Conservation (phyloP, 2,329 filamentous ascomycete species). For the Aspergillus viridinutans region DNA sequence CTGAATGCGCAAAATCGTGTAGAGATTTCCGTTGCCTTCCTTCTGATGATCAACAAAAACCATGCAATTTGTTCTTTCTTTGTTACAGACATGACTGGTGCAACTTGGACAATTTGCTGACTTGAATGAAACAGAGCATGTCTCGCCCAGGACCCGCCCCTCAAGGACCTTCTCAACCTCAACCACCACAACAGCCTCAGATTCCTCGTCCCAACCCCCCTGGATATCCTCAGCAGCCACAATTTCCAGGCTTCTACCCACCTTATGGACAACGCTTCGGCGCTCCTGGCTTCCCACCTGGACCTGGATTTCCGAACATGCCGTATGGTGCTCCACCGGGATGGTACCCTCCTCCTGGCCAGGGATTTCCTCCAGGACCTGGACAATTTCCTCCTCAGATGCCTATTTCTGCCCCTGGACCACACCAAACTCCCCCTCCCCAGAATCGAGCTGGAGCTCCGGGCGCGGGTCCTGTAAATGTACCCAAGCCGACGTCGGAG, state of each 20-base stretch:
- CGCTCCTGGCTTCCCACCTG: conserved; percentile 50
- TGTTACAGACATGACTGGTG: background rate
- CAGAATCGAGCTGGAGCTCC: conserved; percentile 34
- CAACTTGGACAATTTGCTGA: conserved; percentile 16
- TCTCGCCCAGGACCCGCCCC: conserved; percentile 39
- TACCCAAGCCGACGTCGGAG: conserved; percentile 40
- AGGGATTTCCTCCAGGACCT: conserved; percentile 66
- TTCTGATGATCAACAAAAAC: conserved; percentile 64
- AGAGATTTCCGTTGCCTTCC: conserved; percentile 99
- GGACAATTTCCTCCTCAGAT: conserved; percentile 61
- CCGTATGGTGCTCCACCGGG: conserved; percentile 71
- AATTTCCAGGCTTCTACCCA: conserved; percentile 43
- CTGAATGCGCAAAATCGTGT: conserved; percentile 90
- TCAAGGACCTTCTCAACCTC: conserved; percentile 40
- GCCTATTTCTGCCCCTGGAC: conserved; percentile 55
- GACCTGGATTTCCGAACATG: conserved; percentile 67
- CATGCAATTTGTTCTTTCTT: conserved; percentile 6
- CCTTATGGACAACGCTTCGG: conserved; percentile 46
- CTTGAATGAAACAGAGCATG: conserved; percentile 34
- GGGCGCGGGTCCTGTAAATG: conserved; percentile 21
- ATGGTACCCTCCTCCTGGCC: conserved; percentile 73
- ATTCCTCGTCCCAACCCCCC: conserved; percentile 32
- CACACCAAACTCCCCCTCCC: conserved; percentile 34
- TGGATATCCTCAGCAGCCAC: conserved; percentile 40
- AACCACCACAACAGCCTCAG: conserved; percentile 47